Evolutionary conservation across 495 filamentous ascomycete genomes (phyloP).

Genomic region (Penicillium silybi): DNA sequence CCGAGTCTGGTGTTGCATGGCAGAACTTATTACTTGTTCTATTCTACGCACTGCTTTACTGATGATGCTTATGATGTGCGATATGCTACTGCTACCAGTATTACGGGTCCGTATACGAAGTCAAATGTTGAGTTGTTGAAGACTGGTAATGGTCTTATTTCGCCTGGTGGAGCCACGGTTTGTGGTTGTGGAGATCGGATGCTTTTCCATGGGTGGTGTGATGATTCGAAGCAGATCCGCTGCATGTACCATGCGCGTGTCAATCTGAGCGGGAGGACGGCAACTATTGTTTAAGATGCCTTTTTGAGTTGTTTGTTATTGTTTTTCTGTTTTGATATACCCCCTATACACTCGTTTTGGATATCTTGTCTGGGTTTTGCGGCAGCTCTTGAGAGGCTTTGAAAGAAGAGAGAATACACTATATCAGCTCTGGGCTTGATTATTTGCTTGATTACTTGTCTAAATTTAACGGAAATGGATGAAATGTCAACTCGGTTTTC

Average conservation of each 20-base stretch:
- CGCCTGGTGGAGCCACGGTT: conserved; percentile 52
- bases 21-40: conserved; percentile 56
- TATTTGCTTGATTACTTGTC: too few relatives aligned
- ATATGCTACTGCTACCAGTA: conserved; percentile 45
- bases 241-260: conserved; percentile 32
- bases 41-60: conserved; percentile 55
- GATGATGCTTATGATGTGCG: conserved; percentile 51
- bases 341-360: not conserved
- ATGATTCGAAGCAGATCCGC: conserved; percentile 23
- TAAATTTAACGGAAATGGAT: too few relatives aligned
- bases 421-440: too few relatives aligned
- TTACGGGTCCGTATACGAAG: conserved; percentile 48
- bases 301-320: not conserved
- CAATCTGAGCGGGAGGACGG: conserved; percentile 21
- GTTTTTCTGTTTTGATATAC: not conserved
- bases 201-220: conserved; percentile 51
- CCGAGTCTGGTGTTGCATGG: conserved; percentile 46
- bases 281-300: conserved; percentile 15
- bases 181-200: conserved; percentile 42
- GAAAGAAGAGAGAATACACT: too few relatives aligned
- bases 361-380: too few relatives aligned
- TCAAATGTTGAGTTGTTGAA: conserved; percentile 31
- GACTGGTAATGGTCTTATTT: conserved; percentile 36
- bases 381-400: too few relatives aligned
- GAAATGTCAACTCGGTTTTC: too few relatives aligned